phyloP scores from a whole-genome alignment of 257 asterid genomes.

The Solanum chmielewskii region DNA sequence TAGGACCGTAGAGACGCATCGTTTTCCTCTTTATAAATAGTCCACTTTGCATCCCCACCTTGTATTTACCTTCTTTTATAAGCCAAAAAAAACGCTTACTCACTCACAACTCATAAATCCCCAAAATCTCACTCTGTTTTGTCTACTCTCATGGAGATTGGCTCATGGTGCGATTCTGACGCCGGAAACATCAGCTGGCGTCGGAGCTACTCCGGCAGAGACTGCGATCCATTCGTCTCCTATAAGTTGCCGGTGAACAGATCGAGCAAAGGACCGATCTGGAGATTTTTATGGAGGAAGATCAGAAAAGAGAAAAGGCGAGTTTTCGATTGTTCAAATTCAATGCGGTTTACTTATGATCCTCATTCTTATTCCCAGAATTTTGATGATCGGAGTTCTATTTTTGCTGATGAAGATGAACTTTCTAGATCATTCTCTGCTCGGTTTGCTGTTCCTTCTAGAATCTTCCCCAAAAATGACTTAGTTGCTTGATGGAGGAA shows the following conservation, averaged over 20 bases:
- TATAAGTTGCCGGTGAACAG: slow-evolving; percentile 1
- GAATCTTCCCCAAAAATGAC: slow-evolving; percentile 38
- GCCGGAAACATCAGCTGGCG: neutral
- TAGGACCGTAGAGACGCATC: neutral
- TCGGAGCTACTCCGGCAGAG: neutral
- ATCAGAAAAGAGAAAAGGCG: slow-evolving; percentile 49
- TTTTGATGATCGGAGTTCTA: slow-evolving; percentile 45
- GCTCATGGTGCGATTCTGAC: neutral
- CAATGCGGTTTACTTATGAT: slow-evolving; percentile 64
- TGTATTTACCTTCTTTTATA: neutral
- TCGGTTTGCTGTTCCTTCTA: slow-evolving; percentile 66
- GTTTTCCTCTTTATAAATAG: slow-evolving; percentile 8
- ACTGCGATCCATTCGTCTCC: neutral
- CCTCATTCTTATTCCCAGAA: slow-evolving; percentile 61
- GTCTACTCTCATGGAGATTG: neutral
- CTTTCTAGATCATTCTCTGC: slow-evolving; percentile 68
- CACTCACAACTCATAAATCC: neutral
- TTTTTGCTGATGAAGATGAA: slow-evolving; percentile 35
- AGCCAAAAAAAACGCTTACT: neutral
- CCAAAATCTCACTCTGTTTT: neutral
- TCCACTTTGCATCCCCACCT: neutral
- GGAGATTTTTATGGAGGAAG: slow-evolving; percentile 70
- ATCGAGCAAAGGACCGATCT: slow-evolving; percentile 28
- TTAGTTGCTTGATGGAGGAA: slow-evolving; percentile 15
- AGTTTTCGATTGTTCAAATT: slow-evolving; percentile 18